These are phyloP conservation scores for Jasminum sambac DNA, from an alignment of 257 asterid species.

Conservation along the genomic window DNA sequence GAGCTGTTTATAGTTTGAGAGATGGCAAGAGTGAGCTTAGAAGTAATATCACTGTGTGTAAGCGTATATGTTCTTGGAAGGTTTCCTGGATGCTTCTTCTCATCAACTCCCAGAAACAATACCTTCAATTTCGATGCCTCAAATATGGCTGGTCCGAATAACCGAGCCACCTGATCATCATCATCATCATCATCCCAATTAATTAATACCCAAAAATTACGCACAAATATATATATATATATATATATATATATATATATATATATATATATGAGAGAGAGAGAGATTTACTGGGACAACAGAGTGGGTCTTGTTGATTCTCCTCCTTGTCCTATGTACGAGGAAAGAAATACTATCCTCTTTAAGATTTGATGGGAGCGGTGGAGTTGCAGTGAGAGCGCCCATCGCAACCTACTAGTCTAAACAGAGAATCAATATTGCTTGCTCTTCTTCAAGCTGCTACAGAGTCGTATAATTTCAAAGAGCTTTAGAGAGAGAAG, in stretches of 20 bases:
- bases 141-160: constrained; percentile 86
- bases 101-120: constrained; percentile 55
- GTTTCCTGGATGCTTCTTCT: constrained; percentile 51
- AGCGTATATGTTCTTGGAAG: constrained; percentile 77
- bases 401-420: constrained; percentile 39
- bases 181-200: neutral
- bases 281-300: constrained; percentile 52
- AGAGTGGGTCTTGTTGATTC: constrained; percentile 36
- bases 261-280: neutral
- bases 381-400: constrained; percentile 42
- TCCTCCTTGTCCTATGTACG: constrained; percentile 42
- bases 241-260: no score
- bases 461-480: neutral
- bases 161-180: constrained; percentile 65
- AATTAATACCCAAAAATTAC: neutral
- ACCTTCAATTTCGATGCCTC: constrained; percentile 76
- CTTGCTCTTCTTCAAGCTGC: neutral
- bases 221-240: neutral
- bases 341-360: constrained; percentile 34
- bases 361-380: constrained; percentile 46
- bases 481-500: neutral
- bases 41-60: constrained; percentile 71
- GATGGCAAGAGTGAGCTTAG: constrained; percentile 68
- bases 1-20: constrained; percentile 54
- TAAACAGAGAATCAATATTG: neutral